A percentile compares a stretch with the other conserved stretches of the same genome.
Conservation (phyloP, 768 basidiomycete species). For the Serendipita sp. region DNA sequence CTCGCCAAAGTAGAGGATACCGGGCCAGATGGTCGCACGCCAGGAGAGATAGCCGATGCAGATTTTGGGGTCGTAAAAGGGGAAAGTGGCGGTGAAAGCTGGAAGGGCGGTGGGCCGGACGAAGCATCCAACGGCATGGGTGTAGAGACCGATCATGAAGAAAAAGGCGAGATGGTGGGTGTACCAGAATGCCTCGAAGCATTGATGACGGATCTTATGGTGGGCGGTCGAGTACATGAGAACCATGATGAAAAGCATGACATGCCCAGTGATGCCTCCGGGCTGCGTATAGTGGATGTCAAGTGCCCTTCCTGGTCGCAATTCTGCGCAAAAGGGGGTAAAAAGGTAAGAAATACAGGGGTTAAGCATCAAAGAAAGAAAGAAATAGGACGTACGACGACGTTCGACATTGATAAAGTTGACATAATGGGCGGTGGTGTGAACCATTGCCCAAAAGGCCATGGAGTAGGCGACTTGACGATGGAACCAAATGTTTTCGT, state of each 20-base stretch:
- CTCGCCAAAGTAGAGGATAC: constrained; percentile 78
- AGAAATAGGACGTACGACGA: constrained; percentile 40
- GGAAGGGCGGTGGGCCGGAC: constrained; percentile 73
- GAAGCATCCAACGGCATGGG: constrained; percentile 89
- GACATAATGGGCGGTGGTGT: constrained; percentile 86
- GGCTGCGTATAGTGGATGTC: constrained; percentile 80
- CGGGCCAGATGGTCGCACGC: constrained; percentile 86
- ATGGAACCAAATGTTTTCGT: constrained; percentile 95
- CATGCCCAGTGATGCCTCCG: constrained; percentile 88
- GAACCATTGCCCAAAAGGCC: constrained; percentile 86
- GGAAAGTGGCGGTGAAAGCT: constrained; percentile 54
- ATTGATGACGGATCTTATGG: constrained; percentile 71
- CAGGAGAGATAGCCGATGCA: constrained; percentile 87
- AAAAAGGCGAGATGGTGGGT: constrained; percentile 91
- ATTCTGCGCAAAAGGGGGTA: constrained; percentile 35
- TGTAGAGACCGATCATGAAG: constrained; percentile 81
- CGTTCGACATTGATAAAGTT: constrained; percentile 87
- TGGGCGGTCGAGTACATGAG: constrained; percentile 87
- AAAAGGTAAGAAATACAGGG: background rate
- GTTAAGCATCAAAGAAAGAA: background rate
- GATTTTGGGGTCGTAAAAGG: constrained; percentile 75
- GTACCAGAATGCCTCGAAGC: constrained; percentile 96
- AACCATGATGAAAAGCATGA: constrained; percentile 89
- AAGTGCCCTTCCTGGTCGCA: constrained; percentile 59
- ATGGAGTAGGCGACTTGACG: constrained; percentile 87